phyloP scores from a whole-genome alignment of 345 rosid species.

The Rubroshorea leprosula region DNA sequence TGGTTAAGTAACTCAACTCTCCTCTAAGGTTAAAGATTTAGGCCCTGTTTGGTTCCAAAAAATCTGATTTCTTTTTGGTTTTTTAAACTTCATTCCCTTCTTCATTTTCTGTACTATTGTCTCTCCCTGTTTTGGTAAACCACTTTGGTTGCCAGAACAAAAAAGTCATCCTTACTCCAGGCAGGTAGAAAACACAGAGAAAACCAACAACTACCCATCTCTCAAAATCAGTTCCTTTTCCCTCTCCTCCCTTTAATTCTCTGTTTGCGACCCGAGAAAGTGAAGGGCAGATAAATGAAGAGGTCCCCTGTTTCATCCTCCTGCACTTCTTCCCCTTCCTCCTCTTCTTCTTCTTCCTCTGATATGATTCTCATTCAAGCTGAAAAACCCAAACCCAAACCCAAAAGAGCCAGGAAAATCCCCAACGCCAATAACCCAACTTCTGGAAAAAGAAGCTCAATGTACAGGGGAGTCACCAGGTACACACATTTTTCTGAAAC shows the following conservation, averaged over 20 bases:
- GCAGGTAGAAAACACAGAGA: not conserved
- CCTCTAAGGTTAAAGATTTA: not conserved
- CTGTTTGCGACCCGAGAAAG: not conserved
- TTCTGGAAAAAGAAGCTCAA: conserved; percentile 61
- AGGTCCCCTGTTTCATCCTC: conserved; percentile 24
- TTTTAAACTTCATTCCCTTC: not conserved
- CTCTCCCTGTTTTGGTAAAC: conserved; percentile 56
- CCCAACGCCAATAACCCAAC: conserved; percentile 15
- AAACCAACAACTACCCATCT: not conserved
- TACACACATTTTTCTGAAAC: not conserved
- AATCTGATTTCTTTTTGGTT: not conserved
- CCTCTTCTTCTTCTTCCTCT: conserved; percentile 33
- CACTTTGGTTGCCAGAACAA: conserved; percentile 34
- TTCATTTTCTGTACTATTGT: conserved; percentile 10
- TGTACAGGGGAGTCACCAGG: conserved; percentile 98
- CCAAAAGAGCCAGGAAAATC: conserved; percentile 41
- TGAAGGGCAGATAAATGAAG: conserved; percentile 38
- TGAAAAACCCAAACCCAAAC: conserved; percentile 31
- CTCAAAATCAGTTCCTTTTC: not conserved
- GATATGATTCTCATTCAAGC: conserved; percentile 10
- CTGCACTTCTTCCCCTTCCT: conserved; percentile 2
- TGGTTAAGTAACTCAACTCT: not conserved
- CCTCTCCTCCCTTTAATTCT: not conserved
- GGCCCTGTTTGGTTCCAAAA: not conserved
- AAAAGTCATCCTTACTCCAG: not conserved